Evolutionary conservation across 495 filamentous ascomycete genomes (phyloP).

Genomic region (Poronia punctata): DNA sequence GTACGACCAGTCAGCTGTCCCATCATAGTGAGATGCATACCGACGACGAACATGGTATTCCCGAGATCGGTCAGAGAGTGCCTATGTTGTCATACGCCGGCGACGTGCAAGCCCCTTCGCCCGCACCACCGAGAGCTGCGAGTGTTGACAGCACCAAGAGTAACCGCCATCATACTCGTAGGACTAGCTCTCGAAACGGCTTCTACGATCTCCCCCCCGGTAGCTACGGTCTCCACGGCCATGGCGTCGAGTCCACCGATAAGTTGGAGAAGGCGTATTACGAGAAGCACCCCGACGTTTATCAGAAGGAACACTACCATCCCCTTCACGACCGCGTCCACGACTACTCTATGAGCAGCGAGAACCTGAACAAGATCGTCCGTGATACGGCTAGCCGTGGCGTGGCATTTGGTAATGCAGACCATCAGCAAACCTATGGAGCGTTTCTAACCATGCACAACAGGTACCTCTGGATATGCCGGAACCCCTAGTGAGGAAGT

Average conservation of each 20-base stretch:
- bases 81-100: constrained; percentile 93
- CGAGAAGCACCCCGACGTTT: constrained; percentile 77
- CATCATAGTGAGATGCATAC: constrained; percentile 36
- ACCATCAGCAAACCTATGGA: constrained; percentile 26
- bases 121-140: constrained; percentile 54
- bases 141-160: constrained; percentile 51
- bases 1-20: constrained; percentile 48
- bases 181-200: constrained; percentile 37
- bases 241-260: constrained; percentile 61
- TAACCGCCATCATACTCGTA: constrained; percentile 59
- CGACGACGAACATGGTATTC: constrained; percentile 77
- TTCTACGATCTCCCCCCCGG: constrained; percentile 52
- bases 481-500: constrained; percentile 75
- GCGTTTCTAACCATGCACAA: constrained; percentile 30
- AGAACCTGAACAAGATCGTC: constrained; percentile 88
- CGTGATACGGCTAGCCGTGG: constrained; percentile 59
- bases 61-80: constrained; percentile 80
- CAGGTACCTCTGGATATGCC: constrained; percentile 39
- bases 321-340: constrained; percentile 55
- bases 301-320: constrained; percentile 56
- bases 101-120: constrained; percentile 93
- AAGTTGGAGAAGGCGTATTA: constrained; percentile 84
- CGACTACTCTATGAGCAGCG: constrained; percentile 84
- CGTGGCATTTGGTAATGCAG: constrained; percentile 56
- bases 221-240: constrained; percentile 82